Conservation (phyloP, 805 yeast genomes). For the Cyberlindnera samutprakarnensis region DNA sequence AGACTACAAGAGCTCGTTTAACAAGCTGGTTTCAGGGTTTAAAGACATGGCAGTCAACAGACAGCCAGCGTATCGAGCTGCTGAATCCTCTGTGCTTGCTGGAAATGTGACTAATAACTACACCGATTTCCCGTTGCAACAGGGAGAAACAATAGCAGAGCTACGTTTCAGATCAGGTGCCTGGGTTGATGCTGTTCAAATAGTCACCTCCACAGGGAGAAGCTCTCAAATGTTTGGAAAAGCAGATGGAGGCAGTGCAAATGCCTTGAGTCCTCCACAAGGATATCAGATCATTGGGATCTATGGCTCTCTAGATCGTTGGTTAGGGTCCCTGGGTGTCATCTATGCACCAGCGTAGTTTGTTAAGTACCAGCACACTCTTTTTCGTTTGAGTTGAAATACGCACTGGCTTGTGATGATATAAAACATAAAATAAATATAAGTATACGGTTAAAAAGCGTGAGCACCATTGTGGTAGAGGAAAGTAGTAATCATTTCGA, state of each 20-base stretch:
- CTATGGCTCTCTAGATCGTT: constrained; percentile 56
- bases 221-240: constrained; percentile 59
- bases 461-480: too few relatives aligned
- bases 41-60: constrained; percentile 8
- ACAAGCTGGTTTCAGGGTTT: constrained; percentile 16
- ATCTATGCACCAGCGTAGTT: constrained; percentile 45
- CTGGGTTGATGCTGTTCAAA: constrained; percentile 86
- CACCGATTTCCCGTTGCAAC: constrained; percentile 46
- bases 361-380: too few relatives aligned
- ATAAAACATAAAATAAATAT: neutral
- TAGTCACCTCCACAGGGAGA: constrained; percentile 53
- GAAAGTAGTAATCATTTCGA: neutral
- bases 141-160: constrained; percentile 54
- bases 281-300: constrained; percentile 61
- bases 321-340: constrained; percentile 74
- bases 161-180: constrained; percentile 66
- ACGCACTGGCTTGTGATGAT: too few relatives aligned
- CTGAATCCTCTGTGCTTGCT: constrained; percentile 22
- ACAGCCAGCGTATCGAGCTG: neutral
- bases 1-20: constrained; percentile 29
- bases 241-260: constrained; percentile 54
- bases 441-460: too few relatives aligned
- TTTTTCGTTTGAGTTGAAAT: too few relatives aligned
- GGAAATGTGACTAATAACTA: constrained; percentile 50
- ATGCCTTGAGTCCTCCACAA: constrained; percentile 54